Base-by-base conservation (phyloP, 192 early-diverging fungal species). In the Gonapodya prolifera region DNA sequence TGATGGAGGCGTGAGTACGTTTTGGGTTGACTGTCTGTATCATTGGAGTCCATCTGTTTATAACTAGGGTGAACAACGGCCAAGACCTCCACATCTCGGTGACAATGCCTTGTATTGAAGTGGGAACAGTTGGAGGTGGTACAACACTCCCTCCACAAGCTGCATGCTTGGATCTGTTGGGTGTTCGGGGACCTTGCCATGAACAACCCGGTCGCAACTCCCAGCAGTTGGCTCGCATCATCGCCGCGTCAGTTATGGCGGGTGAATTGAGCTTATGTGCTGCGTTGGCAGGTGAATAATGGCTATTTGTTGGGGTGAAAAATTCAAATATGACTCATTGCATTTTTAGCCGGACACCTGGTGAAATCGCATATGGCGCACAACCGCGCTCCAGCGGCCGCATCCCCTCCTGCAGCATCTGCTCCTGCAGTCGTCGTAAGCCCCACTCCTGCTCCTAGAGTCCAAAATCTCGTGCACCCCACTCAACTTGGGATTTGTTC, bases 51-150 rank as follows among this genome's bases (percentile, higher is more conserved):
- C 35, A 16, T 35, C 61, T 82, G 34, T 78, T 2, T 0, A n/a
- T 69, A 1, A 2, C 8, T 75, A 45, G 30, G 35, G 83, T 91
- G 61, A 94, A 95, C 79, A 81, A 87, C 35, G 91, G 89, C 17
- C 80, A 84, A 35, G 94, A 96, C 77, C 85, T 97, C 75, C 91
- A 91, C 77, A 92, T 97, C 75, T 93, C 92, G 28, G 94, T 93
- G 80, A 93, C 90, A 0, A 97, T 97, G 95, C 95, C 95, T 0
- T 91, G 91, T 75, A 92, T 97, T 45, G 95, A 97, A 79, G 95
- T 97, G 23, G 95, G 95, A 30, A 97, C 95, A 0, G 86, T 97
- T 74, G 95, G 95, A 30, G 95, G 95, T 61, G 95, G 95, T 18
- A 97, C 95, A 0, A 86, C 87, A 31, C 74, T 97, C 70, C 88